phyloP scores from a whole-genome alignment of 2,329 filamentous ascomycete genomes.

The Alternaria alternata region DNA sequence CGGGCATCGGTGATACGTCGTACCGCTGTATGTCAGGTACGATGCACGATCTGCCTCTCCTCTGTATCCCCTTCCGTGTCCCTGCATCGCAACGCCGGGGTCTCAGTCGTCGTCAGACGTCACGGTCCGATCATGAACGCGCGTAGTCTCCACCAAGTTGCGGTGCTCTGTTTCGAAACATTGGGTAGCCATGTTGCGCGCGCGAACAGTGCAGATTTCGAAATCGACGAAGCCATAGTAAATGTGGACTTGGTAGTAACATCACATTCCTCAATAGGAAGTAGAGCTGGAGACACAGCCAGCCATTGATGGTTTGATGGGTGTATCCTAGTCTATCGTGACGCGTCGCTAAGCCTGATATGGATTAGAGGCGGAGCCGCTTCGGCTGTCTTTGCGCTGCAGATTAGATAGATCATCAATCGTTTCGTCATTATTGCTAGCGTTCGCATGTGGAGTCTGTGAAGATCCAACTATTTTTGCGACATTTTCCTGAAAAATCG shows the following conservation, averaged over 20 bases:
- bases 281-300: not conserved
- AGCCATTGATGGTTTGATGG: not conserved
- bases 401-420: not conserved
- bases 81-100: not conserved
- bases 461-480: not conserved
- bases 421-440: not conserved
- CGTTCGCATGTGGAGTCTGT: not conserved
- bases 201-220: not conserved
- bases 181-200: not conserved
- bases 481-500: not conserved
- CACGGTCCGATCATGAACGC: conserved; percentile 15
- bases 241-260: not conserved
- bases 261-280: not conserved
- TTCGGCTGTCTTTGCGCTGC: conserved; percentile 1
- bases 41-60: not conserved
- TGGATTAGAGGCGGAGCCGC: not conserved
- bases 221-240: not conserved
- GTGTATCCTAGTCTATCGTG: not conserved
- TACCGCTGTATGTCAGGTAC: not conserved
- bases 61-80: conserved; percentile 2
- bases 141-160: conserved; percentile 10
- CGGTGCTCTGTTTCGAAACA: not conserved
- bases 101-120: conserved; percentile 12
- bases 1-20: not conserved
- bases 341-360: not conserved